Percentiles rank a stretch among this genome's conserved stretches.
Conservation (phyloP, 768 basidiomycete species). For the Phlegmacium glaucopus region DNA sequence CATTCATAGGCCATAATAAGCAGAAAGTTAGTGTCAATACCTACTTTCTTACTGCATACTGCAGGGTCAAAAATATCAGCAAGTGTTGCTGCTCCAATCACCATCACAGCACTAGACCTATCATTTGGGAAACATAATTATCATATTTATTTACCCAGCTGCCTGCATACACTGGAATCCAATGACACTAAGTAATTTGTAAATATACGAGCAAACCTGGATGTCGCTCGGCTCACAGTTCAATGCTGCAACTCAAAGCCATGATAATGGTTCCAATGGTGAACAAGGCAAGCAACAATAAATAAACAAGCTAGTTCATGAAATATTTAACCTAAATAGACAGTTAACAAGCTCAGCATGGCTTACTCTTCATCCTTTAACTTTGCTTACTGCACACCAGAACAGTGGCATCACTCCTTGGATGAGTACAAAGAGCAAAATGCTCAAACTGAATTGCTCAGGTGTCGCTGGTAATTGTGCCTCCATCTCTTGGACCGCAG, state of each 20-base stretch:
- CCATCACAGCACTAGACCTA: slow-evolving; percentile 63
- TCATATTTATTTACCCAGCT: slow-evolving; percentile 39
- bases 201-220: neutral
- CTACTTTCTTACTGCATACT: slow-evolving; percentile 64
- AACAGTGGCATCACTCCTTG: slow-evolving; percentile 67
- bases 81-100: slow-evolving; percentile 74
- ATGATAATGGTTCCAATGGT: slow-evolving; percentile 53
- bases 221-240: slow-evolving; percentile 30
- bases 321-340: neutral
- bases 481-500: slow-evolving; percentile 61
- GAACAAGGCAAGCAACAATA: slow-evolving; percentile 49
- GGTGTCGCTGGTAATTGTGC: slow-evolving; percentile 55
- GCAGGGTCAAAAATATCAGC: slow-evolving; percentile 76
- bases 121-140: neutral
- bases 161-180: slow-evolving; percentile 71
- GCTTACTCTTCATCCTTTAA: slow-evolving; percentile 68
- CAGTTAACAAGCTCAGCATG: neutral
- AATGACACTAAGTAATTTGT: slow-evolving; percentile 42
- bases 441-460: slow-evolving; percentile 59
- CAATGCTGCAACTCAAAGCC: slow-evolving; percentile 44
- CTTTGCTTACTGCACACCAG: slow-evolving; percentile 71
- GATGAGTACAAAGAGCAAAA: slow-evolving; percentile 70
- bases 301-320: slow-evolving; percentile 42
- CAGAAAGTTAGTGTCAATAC: too few relatives aligned
- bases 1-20: neutral